Evolutionary conservation across 73 alveolate genomes (phyloP), one percentile per base, ranked within the genome.

Genomic region (Stentor coeruleus): DNA sequence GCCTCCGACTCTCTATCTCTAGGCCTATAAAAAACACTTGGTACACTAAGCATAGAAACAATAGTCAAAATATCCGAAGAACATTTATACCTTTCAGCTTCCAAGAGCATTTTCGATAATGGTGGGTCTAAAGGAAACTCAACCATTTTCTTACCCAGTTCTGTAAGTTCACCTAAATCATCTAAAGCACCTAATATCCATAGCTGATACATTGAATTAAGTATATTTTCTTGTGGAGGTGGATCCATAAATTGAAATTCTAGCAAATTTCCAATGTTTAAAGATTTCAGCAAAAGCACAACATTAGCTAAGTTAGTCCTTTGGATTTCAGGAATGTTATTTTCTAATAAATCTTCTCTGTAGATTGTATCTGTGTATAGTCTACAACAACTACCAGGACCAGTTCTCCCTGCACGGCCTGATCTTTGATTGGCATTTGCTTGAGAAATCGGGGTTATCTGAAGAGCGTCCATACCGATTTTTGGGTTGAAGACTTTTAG

Each of bases 221-320:
- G 86, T 76, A 98, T 97, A n/a, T 97, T 98, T 40, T 98, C 99
- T 93, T 97, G 98, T 3, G 99, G 99, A 15, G 99, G 99, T 3
- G 99, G 99, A 91, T 98, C 99, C 99, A 98, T 98, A 89, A 98
- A 98, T 91, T 97, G 99, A 84, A 98, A 98, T 81, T 97, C 96
- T 81, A 98, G 91, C 84, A 98, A 86, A 84, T 98, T 94, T 59
- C 97, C 98, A 75, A 98, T 96, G 83, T 97, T 98, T 84, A 98
- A 88, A 58, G 98, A 91, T 76, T 91, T 91, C 80, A 98, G 89
- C 83, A 98, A 91, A 66, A 98, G 94, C 49, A 98, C 99, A 39
- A 98, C 99, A 93, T 98, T 98, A 33, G 99, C 98, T 74, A 98
- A 91, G 87, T 98, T 98, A 42, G 99, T 98, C 82, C 99, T 96